Base-by-base conservation (phyloP, 2,329 filamentous ascomycete genomes). In the Hymenoscyphus infarciens region DNA sequence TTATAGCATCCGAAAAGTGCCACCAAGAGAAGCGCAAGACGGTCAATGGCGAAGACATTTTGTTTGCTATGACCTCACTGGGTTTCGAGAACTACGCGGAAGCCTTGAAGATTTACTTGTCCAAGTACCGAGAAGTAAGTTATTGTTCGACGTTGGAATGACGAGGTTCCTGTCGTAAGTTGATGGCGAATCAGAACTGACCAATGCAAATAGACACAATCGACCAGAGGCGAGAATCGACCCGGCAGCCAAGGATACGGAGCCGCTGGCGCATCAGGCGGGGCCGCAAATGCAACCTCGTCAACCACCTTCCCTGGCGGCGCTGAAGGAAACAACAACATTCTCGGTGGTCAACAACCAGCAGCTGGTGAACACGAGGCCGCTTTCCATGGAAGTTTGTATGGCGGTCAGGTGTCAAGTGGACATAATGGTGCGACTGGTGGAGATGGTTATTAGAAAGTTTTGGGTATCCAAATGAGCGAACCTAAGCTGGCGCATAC, bases 11-110 rank as follows among this genome's bases (percentile, higher is more conserved):
- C 67, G 95, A 99, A 78, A 99, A 99, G 78, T 99, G 95, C 75
- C 95, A 99, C 76, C 95, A 98, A 77, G 95, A 99, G 78, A 99
- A 99, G 83, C 87, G 95, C 73, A 99, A 99, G 82, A 99, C 95
- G 0, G 95, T 99, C 69, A 99, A 99, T 74, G 95, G 95, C 70
- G 95, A 99, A 78, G 95, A 99, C 73, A 99, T 99, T 64, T 81
- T 99, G 55, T 99, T 98, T 75, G 95, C 95, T 65, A 99, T 99
- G 95, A 98, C 94, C 7, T 99, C 95, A 29, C 84, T 99, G 39
- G 95, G 95, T 0, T 99, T 99, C 77, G 95, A 99, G 78, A 99
- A 99, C 79, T 99, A 99, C 75, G 90, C 94, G 29, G 95, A 99
- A 77, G 95, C 95, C 1, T 82, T 99, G 63, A 99, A 99, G 79